Evolutionary conservation across 306 rosid genomes (phyloP), one percentile per base, ranked within the genome.

Genomic region (Cucumis hystrix): DNA sequence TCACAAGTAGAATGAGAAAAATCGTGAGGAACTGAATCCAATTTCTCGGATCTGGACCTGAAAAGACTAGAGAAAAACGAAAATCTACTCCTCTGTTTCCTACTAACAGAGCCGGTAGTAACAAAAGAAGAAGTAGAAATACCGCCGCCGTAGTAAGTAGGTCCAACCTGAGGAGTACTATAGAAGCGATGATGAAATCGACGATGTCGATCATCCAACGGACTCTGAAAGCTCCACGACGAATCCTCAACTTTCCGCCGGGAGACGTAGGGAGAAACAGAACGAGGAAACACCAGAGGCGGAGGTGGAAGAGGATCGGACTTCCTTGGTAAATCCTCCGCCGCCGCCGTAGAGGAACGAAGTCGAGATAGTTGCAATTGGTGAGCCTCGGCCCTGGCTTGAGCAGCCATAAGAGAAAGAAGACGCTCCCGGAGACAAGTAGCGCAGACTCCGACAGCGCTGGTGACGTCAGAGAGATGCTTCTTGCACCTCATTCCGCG

Each of bases 351-450:
- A 81, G 84, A 88, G 28, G 93, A 86, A 68, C 67, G 52, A 20
- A 23, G 79, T 17, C 87, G 82, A 8, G 87, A 79, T 1, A 77
- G 52, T 60, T 76, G 79, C 35, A 52, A 17, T 33, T 65, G 71
- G 6, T 87, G 93, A 9, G 78, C 54, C 14, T 88, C 91, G 4
- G 78, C 80, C 28, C 85, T 88, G 54, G 86, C 88, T 55, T 88
- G 96, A 30, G 93, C 93, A 2, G 86, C 90, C 80, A 92, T 63
- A 54, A 90, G 75, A 6, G 78, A 73, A 15, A 80, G n/a, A n/a
- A 94, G 91, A 13, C 99, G 97, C 47, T 95, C 97, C 0, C 97
- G 84, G 80, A 95, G 96, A 81, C 99, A 95, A 8, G 96, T 77
- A 56, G 98, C 85, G 80, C 99, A 95, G 80, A 95, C 93, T 60